Percentiles rank a stretch among this genome's conserved stretches.
phyloP scores from a whole-genome alignment of 1,284 basidiomycete genomes.

The Ceratobasidium sp. region DNA sequence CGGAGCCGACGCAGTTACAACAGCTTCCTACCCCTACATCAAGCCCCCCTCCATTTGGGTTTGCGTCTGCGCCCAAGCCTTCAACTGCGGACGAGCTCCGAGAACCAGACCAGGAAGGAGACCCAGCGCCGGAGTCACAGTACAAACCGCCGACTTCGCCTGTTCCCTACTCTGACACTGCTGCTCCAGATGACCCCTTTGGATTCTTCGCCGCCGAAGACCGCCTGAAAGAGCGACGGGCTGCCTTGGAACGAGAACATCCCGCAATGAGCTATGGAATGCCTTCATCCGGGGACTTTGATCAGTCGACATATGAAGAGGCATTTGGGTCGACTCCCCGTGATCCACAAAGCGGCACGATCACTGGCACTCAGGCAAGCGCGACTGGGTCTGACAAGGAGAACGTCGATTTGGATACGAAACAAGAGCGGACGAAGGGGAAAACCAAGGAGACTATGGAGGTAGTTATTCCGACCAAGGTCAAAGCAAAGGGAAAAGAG shows the following conservation, averaged over 20 bases:
- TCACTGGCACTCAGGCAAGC: background rate
- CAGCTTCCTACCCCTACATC: conserved; percentile 8
- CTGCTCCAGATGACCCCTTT: conserved; percentile 26
- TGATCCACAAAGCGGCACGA: conserved; percentile 2
- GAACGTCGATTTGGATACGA: background rate
- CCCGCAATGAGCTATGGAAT: background rate
- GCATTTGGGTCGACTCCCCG: conserved; percentile 23
- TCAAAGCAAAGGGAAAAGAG: conserved; percentile 11
- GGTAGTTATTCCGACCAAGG: conserved; percentile 23
- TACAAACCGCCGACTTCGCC: conserved; percentile 28
- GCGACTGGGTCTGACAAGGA: conserved; percentile 13
- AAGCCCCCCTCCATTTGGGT: conserved; percentile 2
- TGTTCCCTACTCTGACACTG: conserved; percentile 21
- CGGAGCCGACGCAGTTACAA: too few relatives aligned
- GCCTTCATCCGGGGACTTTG: conserved; percentile 18
- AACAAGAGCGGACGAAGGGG: background rate
- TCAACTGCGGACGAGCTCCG: background rate
- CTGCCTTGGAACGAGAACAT: background rate
- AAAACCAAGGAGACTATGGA: conserved; percentile 28
- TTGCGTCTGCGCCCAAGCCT: conserved; percentile 1
- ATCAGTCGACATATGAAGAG: conserved; percentile 21
- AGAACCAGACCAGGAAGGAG: background rate
- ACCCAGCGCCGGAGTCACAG: background rate
- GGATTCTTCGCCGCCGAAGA: conserved; percentile 26
- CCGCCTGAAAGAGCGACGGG: conserved; percentile 15